These are phyloP conservation scores for Cryptococcus sp. DNA, from an alignment of 1,284 basidiomycete species.

Conservation along the genomic window DNA sequence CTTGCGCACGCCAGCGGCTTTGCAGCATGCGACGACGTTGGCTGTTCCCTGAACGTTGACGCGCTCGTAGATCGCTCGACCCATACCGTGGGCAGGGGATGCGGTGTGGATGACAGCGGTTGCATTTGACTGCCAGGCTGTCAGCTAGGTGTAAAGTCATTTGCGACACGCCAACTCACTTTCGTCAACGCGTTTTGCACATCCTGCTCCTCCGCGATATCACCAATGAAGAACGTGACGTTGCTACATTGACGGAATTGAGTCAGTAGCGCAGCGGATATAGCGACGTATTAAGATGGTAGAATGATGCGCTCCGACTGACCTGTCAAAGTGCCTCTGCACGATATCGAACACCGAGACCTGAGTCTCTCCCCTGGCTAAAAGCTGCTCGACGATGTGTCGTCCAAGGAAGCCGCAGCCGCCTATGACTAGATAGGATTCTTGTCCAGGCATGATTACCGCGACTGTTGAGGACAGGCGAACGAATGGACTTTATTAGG, in stretches of 20 bases:
- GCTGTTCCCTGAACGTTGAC: slow-evolving; percentile 94
- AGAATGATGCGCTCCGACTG: slow-evolving; percentile 17
- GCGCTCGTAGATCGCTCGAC: slow-evolving; percentile 77
- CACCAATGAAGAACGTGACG: slow-evolving; percentile 80
- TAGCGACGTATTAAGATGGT: too few relatives aligned
- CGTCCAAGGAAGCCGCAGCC: slow-evolving; percentile 90
- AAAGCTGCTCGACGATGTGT: slow-evolving; percentile 80
- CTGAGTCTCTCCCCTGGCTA: slow-evolving; percentile 70
- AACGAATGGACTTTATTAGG: too few relatives aligned
- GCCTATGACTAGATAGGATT: slow-evolving; percentile 71
- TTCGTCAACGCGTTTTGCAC: slow-evolving; percentile 71
- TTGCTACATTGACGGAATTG: slow-evolving; percentile 54
- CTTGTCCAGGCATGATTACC: slow-evolving; percentile 5
- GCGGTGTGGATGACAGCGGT: slow-evolving; percentile 95
- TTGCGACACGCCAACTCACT: slow-evolving; percentile 55
- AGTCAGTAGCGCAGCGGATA: slow-evolving; percentile 4
- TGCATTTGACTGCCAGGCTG: slow-evolving; percentile 65
- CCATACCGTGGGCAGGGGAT: slow-evolving; percentile 75
- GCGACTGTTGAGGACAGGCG: too few relatives aligned
- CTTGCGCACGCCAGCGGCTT: slow-evolving; percentile 75
- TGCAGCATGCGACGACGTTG: slow-evolving; percentile 79
- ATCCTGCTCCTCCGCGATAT: slow-evolving; percentile 75
- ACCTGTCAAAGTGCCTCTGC: slow-evolving; percentile 71
- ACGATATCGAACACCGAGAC: slow-evolving; percentile 87
- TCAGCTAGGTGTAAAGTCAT: slow-evolving; percentile 7